A percentile compares a stretch with the other conserved stretches of the same genome.
Evolutionary conservation across 2,329 filamentous ascomycete genomes (phyloP).

Genomic region (Ophiocordyceps australis): DNA sequence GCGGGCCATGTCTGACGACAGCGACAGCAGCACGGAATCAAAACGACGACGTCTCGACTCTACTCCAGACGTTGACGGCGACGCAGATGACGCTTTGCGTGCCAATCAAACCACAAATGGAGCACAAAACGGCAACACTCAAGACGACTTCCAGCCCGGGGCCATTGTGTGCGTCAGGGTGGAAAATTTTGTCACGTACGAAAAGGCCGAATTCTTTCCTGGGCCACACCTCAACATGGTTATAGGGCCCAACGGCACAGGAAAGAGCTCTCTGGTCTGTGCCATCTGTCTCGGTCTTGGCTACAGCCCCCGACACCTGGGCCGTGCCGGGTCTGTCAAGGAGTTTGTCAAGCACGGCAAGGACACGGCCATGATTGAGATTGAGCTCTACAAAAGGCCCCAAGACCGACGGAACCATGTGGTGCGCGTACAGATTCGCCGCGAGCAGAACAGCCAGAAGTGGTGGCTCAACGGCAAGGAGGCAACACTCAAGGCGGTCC

Average conservation of each 20-base stretch:
- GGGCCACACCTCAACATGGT: constrained; percentile 96
- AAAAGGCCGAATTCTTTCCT: constrained; percentile 73
- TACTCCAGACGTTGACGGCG: constrained; percentile 1
- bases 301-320: constrained; percentile 64
- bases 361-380: constrained; percentile 64
- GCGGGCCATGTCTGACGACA: constrained; percentile 22
- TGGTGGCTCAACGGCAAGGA: constrained; percentile 60
- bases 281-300: constrained; percentile 89
- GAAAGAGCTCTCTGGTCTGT: constrained; percentile 93
- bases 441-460: constrained; percentile 64
- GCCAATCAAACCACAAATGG: no score
- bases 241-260: constrained; percentile 95
- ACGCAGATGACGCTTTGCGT: constrained; percentile 3
- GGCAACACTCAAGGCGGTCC: constrained; percentile 42
- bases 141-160: constrained; percentile 44
- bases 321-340: constrained; percentile 65
- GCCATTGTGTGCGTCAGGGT: constrained; percentile 79
- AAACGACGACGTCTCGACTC: constrained; percentile 17
- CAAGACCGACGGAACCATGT: constrained; percentile 47
- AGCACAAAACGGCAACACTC: constrained; percentile 4
- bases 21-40: constrained; percentile 14
- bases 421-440: constrained; percentile 58
- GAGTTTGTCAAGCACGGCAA: constrained; percentile 90
- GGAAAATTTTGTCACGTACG: constrained; percentile 88
- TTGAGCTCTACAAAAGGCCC: constrained; percentile 59